Base-by-base conservation (phyloP, 768 basidiomycete species). In the Macrolepiota dolichaula region DNA sequence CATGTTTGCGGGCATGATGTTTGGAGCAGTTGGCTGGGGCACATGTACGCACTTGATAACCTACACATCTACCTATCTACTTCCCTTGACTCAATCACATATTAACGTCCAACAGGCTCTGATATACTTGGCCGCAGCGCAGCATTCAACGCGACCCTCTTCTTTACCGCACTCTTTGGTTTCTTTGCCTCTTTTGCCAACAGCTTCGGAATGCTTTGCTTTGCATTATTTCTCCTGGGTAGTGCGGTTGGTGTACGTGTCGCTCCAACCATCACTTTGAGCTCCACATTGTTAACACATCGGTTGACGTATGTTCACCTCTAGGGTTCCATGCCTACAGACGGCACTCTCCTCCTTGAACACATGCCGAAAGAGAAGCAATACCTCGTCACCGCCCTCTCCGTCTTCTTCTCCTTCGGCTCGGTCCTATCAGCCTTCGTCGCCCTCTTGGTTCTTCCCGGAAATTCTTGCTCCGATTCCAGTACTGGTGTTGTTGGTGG, bases 1-100 rank as follows among this genome's bases (percentile, higher is more conserved):
- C 3, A 94, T 93, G 84, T 95, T 95, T 69, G 86, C 83, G 11
- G 93, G 96, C n/a, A 98, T 98, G 96, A 97, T 98, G 94, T 70
- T 97, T 54, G 93, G 96, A 1, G 91, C 92, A 1, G 75, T 95
- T 9, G 91, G 89, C 3, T 95, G 96, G 95, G 96, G 96, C 59
- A 88, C 91, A 24, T 94, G 92, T 89, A 66, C 55, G 85, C 76
- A 10, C 19, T n/a, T 40, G n/a, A 11, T 22, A 32, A 7, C 29
- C 29, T 19, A 37, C 22, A 51, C 32, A 55, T 37, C 32, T 50
- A 35, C 40, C n/a, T 7, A 25, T 3, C 29, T 49, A 35, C 17
- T 22, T 25, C 55, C 27, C 47, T 59, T 13, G 10, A 51, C 51
- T 62, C 32, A 55, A 17, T 52, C 22, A 38, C 27, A 24, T n/a